A percentile compares a stretch with the other conserved stretches of the same genome.
These are phyloP conservation scores for Craterostigma plantagineum DNA, from an alignment of 257 asterid genomes.

Conservation along the genomic window DNA sequence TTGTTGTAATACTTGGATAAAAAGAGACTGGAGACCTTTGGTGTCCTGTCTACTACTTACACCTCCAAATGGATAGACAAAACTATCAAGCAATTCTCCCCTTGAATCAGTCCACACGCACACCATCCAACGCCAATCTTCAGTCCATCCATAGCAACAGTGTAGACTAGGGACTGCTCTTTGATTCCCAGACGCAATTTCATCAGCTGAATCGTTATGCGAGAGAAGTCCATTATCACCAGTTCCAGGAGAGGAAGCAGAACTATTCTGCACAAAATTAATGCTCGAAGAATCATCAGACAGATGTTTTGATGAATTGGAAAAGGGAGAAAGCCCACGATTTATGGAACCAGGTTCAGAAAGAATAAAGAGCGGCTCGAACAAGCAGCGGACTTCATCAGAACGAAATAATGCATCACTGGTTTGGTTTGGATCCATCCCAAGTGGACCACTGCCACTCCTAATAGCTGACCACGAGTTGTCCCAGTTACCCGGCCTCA, in stretches of 20 bases:
- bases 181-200: constrained; percentile 50
- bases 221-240: constrained; percentile 62
- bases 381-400: constrained; percentile 68
- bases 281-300: constrained; percentile 71
- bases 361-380: constrained; percentile 90
- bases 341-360: constrained; percentile 91
- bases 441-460: constrained; percentile 56
- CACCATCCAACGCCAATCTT: constrained; percentile 99
- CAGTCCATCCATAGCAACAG: constrained; percentile 99
- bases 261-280: constrained; percentile 28
- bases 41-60: constrained; percentile 97
- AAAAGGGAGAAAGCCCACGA: constrained; percentile 61
- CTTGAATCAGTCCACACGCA: constrained; percentile 97
- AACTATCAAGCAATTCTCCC: constrained; percentile 90
- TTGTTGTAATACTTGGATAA: constrained; percentile 84
- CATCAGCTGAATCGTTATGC: constrained; percentile 57
- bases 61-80: constrained; percentile 91
- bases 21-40: constrained; percentile 92
- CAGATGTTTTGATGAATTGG: constrained; percentile 47
- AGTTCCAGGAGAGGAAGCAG: constrained; percentile 47
- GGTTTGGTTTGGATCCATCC: constrained; percentile 46
- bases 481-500: constrained; percentile 84
- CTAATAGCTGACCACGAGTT: constrained; percentile 86
- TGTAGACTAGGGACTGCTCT: constrained; percentile 76
- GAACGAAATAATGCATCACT: constrained; percentile 38